These are phyloP conservation scores for Plasmodium ovale DNA, from an alignment of 169 alveolate species.

Conservation along the genomic window DNA sequence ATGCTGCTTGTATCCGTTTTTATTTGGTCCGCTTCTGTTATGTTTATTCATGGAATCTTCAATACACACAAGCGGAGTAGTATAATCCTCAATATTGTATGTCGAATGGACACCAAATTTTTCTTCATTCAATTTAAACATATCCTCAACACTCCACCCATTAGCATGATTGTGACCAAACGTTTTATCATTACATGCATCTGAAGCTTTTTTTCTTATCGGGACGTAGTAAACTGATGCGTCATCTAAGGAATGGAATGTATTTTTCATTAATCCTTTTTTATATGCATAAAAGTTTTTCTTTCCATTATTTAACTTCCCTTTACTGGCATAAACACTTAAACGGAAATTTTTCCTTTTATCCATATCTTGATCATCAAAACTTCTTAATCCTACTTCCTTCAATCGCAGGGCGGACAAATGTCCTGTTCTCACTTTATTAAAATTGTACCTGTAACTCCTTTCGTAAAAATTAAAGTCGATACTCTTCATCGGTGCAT, in stretches of 20 bases:
- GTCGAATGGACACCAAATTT: slow-evolving; percentile 91
- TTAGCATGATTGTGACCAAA: slow-evolving; percentile 83
- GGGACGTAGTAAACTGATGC: slow-evolving; percentile 33
- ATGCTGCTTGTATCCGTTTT: background rate
- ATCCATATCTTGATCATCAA: slow-evolving; percentile 78
- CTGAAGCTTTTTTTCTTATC: slow-evolving; percentile 17
- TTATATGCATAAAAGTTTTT: slow-evolving; percentile 33
- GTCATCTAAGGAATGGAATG: slow-evolving; percentile 27
- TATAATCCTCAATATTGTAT: slow-evolving; percentile 81
- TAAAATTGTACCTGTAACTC: slow-evolving; percentile 27
- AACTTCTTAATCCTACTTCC: slow-evolving; percentile 78
- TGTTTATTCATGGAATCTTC: slow-evolving; percentile 9
- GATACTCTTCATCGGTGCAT: background rate
- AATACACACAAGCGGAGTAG: slow-evolving; percentile 80
- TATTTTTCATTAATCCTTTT: slow-evolving; percentile 6
- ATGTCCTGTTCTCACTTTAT: slow-evolving; percentile 54
- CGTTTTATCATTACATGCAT: slow-evolving; percentile 78
- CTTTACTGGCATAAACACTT: slow-evolving; percentile 51
- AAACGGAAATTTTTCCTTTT: slow-evolving; percentile 58
- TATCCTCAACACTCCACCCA: slow-evolving; percentile 91
- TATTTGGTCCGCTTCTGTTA: background rate
- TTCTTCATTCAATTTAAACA: slow-evolving; percentile 90
- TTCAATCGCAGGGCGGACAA: slow-evolving; percentile 66
- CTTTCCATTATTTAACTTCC: slow-evolving; percentile 10
- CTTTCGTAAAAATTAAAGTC: slow-evolving; percentile 12